Evolutionary conservation across 2,329 filamentous ascomycete species (phyloP), one percentile per base, ranked within the genome.

Genomic region (Colletotrichum tabaci): DNA sequence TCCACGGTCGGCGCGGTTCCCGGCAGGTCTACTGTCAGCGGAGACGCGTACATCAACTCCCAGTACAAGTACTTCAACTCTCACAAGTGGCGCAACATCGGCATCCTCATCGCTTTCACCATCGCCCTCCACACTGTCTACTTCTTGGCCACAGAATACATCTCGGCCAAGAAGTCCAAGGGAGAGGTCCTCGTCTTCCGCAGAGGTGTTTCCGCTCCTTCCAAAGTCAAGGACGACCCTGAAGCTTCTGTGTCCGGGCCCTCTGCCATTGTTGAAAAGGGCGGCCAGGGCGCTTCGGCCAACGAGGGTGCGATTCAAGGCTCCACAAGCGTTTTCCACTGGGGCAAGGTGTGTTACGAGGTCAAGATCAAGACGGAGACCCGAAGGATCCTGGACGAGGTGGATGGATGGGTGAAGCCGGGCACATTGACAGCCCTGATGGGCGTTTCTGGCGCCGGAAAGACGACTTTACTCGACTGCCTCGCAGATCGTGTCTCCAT

Each of bases 371-470:
- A 74, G 65, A 92, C 92, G 79, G 86, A 92, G 72, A 80, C 83
- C 8, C 86, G 91, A 35, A 86, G 90, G 35, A 89, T 94, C 76
- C 80, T 93, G 49, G 88, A 93, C 71, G 84, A 92, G 67, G 89
- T 93, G 10, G 89, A 92, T 76, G 91, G 91, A n/a, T 92, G 90
- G 89, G 90, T 93, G 72, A 92, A 92, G 79, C 90, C 91, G 13
- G 91, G 91, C 66, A 92, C 90, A 56, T 80, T 92, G 55, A 92
- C 90, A 26, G 90, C 90, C 42, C 83, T 92, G 2, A 92, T 92
- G 90, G 74, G 71, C 35, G 62, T 72, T 38, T 73, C 73, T 26
- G 73, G 73, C 8, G 73, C 73, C 16, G 73, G 73, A 5, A 74
- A 74, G 40, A 93, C 91, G 1, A 92, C 91, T 1, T 83, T 93